phyloP scores from a whole-genome alignment of 495 filamentous ascomycete genomes.

The Letharia lupina region DNA sequence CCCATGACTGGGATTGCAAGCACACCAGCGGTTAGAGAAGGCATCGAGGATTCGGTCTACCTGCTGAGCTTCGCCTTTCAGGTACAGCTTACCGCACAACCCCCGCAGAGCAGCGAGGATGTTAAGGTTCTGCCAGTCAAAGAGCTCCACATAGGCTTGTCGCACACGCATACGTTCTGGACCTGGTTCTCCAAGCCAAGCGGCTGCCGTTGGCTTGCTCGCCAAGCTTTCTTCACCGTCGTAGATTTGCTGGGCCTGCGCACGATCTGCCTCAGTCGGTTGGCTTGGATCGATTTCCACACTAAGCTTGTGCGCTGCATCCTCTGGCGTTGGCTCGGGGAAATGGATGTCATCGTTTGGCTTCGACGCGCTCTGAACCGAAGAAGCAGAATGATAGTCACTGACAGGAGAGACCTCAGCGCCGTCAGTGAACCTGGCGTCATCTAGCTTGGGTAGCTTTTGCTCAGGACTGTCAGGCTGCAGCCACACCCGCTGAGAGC shows the following conservation, averaged over 20 bases:
- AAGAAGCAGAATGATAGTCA: conserved; percentile 41
- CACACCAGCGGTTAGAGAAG: conserved; percentile 83
- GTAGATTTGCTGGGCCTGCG: conserved; percentile 72
- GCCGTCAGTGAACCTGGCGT: conserved; percentile 38
- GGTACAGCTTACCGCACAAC: conserved; percentile 71
- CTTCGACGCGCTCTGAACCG: conserved; percentile 22
- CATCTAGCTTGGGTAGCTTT: conserved; percentile 30
- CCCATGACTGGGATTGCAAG: conserved; percentile 88
- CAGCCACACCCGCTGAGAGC: conserved; percentile 23
- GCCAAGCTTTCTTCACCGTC: conserved; percentile 79
- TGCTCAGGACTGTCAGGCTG: conserved; percentile 38
- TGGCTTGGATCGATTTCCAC: conserved; percentile 20
- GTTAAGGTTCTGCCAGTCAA: conserved; percentile 75
- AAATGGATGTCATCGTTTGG: conserved; percentile 21
- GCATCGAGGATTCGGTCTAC: conserved; percentile 88
- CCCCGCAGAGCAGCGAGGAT: conserved; percentile 70
- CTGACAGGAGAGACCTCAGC: conserved; percentile 34
- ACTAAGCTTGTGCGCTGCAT: conserved; percentile 20
- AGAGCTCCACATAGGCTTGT: conserved; percentile 85
- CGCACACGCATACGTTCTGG: conserved; percentile 56
- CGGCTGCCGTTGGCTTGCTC: conserved; percentile 65
- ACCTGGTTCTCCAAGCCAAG: conserved; percentile 79
- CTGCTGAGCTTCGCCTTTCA: conserved; percentile 93
- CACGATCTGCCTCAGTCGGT: conserved; percentile 51
- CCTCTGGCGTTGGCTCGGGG: conserved; percentile 26